Base-by-base conservation (phyloP, 2,329 filamentous ascomycete species). In the Botrytis medusae region DNA sequence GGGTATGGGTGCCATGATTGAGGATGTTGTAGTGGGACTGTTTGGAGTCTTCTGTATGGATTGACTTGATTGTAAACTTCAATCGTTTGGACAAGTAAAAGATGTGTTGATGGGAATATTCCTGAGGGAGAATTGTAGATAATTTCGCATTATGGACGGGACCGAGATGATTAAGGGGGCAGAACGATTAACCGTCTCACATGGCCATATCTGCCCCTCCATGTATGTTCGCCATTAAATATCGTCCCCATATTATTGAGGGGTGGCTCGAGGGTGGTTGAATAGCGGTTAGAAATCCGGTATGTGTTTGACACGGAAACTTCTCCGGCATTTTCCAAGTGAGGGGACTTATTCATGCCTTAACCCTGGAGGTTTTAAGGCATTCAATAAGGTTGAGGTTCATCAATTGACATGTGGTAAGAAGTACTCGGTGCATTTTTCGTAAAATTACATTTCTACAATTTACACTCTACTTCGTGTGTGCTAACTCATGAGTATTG, bases 1-100 rank as follows among this genome's bases (percentile, higher is more conserved):
- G 16, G 88, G 88, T 57, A 42, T 64, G 46, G 72, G 67, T 32
- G 72, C 59, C 72, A 73, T 73, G 44, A 32, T 73, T 64, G 46
- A 34, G 42, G 44, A 57, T 14, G 22, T 25, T 46, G 37, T 44
- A 48, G 22, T 37, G n/a, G 22, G 5, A 29, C 9, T n/a, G 9
- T 25, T 69, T 44, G 2, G 25, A 40, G 40, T 29, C 8, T 64
- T 46, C 54, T 34, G 8, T 44, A 34, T 61, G 22, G 10, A 34
- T 12, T 34, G 68, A 29, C 16, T 70, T n/a, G 20, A 46, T 34
- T 20, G 12, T 34, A 18, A 14, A 20, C 37, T 34, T 57, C 69
- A 69, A 57, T 44, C n/a, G 65, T 69, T 18, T 48, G 20, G 54
- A 29, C 29, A 29, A 37, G 57, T 37, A 14, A 37, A 29, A 51